A percentile compares a stretch with the other conserved stretches of the same genome.
Conservation (phyloP, 371 early-diverging fungal species). For the Mortierella sp. region DNA sequence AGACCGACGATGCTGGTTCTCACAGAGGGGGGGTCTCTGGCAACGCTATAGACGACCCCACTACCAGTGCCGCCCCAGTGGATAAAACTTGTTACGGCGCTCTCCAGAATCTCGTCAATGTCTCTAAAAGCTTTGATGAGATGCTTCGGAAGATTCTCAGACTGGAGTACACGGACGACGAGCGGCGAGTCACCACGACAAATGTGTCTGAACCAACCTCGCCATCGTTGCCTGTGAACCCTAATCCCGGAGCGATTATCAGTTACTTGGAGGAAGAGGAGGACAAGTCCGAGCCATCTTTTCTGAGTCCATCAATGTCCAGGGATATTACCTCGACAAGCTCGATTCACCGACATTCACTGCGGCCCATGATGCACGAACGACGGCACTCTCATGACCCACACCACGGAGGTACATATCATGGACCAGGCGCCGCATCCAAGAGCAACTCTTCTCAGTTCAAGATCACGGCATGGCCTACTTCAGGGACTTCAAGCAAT, state of each 20-base stretch:
- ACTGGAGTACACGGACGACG: neutral
- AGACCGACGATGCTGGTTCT: neutral
- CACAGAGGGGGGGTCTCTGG: neutral
- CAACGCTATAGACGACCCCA: neutral
- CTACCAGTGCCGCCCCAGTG: neutral
- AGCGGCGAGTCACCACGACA: too few relatives aligned
- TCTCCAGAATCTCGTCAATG: slow-evolving; percentile 29
- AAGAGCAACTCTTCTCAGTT: neutral
- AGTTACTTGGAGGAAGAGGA: slow-evolving; percentile 38
- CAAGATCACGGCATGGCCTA: slow-evolving; percentile 30
- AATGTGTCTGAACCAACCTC: neutral
- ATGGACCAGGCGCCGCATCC: neutral
- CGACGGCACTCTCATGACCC: slow-evolving; percentile 2
- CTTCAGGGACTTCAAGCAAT: neutral
- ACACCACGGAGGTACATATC: slow-evolving; percentile 6
- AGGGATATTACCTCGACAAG: slow-evolving; percentile 36
- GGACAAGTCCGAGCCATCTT: slow-evolving; percentile 9
- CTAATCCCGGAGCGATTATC: slow-evolving; percentile 12
- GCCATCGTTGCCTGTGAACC: neutral
- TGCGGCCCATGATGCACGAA: slow-evolving; percentile 2
- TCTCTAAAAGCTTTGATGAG: slow-evolving; percentile 28
- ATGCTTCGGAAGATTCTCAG: slow-evolving; percentile 31
- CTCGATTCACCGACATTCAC: slow-evolving; percentile 23
- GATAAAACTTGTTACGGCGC: slow-evolving; percentile 19
- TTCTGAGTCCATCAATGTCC: slow-evolving; percentile 38